A percentile compares a stretch with the other conserved stretches of the same genome.
These are phyloP conservation scores for Pseudocercospora musae DNA, from an alignment of 2,329 filamentous ascomycete genomes.

Conservation along the genomic window DNA sequence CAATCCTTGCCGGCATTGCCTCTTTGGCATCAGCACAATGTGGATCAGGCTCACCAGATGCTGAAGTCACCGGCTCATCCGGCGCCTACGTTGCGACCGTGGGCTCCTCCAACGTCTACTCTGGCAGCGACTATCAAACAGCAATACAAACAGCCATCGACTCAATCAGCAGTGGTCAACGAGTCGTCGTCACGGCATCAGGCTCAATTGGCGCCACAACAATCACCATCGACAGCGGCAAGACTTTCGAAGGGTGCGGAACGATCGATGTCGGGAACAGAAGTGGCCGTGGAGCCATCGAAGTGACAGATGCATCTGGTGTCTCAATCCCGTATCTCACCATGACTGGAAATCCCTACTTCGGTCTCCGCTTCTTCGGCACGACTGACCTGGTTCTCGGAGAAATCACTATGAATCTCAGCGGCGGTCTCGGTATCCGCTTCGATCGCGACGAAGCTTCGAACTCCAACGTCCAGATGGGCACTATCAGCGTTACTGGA, in stretches of 20 bases:
- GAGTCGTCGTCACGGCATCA: conserved; percentile 53
- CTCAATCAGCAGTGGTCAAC: conserved; percentile 51
- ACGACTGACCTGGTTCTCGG: conserved; percentile 50
- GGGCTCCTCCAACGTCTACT: conserved; percentile 49
- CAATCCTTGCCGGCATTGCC: background rate
- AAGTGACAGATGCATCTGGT: conserved; percentile 47
- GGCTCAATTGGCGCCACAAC: conserved; percentile 55
- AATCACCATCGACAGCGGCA: conserved; percentile 51
- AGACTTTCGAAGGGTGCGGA: conserved; percentile 58
- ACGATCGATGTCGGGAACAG: conserved; percentile 50
- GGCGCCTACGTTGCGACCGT: conserved; percentile 47
- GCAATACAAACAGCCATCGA: conserved; percentile 56
- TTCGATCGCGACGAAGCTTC: conserved; percentile 55
- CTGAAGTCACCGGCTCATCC: conserved; percentile 47
- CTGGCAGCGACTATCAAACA: conserved; percentile 52
- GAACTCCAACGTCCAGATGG: conserved; percentile 55
- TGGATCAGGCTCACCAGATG: conserved; percentile 48
- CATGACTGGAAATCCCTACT: conserved; percentile 58
- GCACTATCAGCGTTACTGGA: conserved; percentile 50
- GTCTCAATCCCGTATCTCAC: conserved; percentile 56
- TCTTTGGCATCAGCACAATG: conserved; percentile 35
- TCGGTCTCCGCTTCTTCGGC: conserved; percentile 56
- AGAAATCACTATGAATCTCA: conserved; percentile 54
- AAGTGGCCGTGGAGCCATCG: conserved; percentile 52
- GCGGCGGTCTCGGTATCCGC: conserved; percentile 54